A percentile compares a stretch with the other conserved stretches of the same genome.
Evolutionary conservation across 2,329 filamentous ascomycete genomes (phyloP).

Genomic region (Calonectria pteridis): DNA sequence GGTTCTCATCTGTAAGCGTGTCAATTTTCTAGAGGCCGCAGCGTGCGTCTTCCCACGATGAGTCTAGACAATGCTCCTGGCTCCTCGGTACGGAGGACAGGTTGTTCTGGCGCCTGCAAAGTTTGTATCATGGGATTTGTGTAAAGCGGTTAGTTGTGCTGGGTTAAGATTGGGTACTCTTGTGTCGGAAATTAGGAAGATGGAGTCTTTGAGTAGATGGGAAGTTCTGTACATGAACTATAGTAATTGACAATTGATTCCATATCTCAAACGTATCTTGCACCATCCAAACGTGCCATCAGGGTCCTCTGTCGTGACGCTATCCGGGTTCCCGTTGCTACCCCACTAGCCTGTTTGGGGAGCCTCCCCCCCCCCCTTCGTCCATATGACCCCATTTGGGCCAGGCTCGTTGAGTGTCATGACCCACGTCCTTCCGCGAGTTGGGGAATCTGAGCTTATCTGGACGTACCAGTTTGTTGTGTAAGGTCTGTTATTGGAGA

Average conservation of each 20-base stretch:
- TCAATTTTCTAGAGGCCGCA: conserved; percentile 38
- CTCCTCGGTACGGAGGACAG: conserved; percentile 31
- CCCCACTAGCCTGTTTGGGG: conserved; percentile 12
- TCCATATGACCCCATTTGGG: neutral
- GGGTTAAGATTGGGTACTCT: conserved; percentile 48
- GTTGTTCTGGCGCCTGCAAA: conserved; percentile 39
- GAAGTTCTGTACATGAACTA: conserved; percentile 57
- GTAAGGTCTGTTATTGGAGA: neutral
- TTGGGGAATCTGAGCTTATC: conserved; percentile 1
- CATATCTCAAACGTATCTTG: conserved; percentile 35
- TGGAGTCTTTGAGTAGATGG: conserved; percentile 57
- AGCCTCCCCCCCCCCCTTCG: neutral
- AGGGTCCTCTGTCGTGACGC: conserved; percentile 22
- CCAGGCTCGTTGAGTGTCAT: neutral
- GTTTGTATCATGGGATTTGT: conserved; percentile 45
- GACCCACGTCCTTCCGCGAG: neutral
- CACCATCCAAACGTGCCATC: conserved; percentile 10
- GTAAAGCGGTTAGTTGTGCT: conserved; percentile 36
- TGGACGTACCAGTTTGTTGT: neutral
- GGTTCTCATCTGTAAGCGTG: conserved; percentile 72
- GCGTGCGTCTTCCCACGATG: conserved; percentile 40
- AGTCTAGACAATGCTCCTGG: conserved; percentile 32
- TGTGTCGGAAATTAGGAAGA: conserved; percentile 50
- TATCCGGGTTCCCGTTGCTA: conserved; percentile 4
- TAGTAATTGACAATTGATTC: conserved; percentile 51